Percentiles rank a stretch among this genome's conserved stretches.
phyloP scores from a whole-genome alignment of 1,284 basidiomycete species.

The Apiotrichum sp. region DNA sequence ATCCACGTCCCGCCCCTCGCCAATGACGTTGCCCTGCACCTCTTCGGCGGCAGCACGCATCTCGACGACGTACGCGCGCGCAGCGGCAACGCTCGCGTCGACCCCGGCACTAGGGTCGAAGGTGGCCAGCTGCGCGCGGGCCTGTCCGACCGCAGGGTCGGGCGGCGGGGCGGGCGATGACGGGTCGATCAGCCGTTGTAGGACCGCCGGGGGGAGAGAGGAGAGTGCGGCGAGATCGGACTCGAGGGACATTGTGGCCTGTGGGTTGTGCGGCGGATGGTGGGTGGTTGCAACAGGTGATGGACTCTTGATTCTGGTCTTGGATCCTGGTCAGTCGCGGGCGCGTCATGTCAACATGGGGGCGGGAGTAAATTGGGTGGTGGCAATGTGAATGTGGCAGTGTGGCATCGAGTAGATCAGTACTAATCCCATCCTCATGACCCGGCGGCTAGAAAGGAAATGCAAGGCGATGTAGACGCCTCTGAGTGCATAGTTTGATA shows the following conservation, averaged over 20 bases:
- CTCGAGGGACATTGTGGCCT: not conserved
- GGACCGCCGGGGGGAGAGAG: constrained; percentile 2
- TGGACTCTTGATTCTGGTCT: no score
- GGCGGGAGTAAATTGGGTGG: not conserved
- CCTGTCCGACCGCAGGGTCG: not conserved
- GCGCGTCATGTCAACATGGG: not conserved
- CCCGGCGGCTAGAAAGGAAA: no score
- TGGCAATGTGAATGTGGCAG: not conserved
- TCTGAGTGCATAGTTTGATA: no score
- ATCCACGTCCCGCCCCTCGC: not conserved
- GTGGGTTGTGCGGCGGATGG: no score
- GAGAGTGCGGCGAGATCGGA: constrained; percentile 9
- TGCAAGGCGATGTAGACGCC: no score
- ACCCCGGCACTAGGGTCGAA: not conserved
- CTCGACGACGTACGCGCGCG: constrained; percentile 10
- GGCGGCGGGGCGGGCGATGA: not conserved
- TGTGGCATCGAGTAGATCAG: not conserved
- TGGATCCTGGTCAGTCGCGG: no score
- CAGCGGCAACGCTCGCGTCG: not conserved
- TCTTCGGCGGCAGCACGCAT: constrained; percentile 8
- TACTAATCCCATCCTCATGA: no score
- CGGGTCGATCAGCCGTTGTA: constrained; percentile 13
- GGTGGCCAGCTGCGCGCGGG: not conserved
- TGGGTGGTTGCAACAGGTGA: no score
- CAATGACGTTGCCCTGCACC: not conserved